A percentile compares a stretch with the other conserved stretches of the same genome.
Conservation (phyloP, 2,329 filamentous ascomycete genomes). For the Nemania sp. region DNA sequence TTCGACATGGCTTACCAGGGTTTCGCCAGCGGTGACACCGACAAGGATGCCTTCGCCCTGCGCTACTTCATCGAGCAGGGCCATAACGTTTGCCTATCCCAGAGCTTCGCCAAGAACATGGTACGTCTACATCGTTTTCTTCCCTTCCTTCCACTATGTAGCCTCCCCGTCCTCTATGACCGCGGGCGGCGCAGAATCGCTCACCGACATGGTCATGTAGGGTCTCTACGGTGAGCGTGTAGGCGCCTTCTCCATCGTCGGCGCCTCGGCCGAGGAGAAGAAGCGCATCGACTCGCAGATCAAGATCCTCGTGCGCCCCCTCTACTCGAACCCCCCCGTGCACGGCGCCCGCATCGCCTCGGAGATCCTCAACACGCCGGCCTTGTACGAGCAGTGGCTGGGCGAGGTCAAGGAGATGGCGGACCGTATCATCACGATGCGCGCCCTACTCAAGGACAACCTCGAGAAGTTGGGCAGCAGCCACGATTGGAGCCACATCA, state of each 20-base stretch:
- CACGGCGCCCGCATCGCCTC: constrained; percentile 95
- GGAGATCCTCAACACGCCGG: constrained; percentile 87
- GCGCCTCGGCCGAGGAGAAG: constrained; percentile 87
- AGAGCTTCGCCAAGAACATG: constrained; percentile 99
- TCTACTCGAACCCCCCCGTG: constrained; percentile 98
- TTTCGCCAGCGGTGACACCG: constrained; percentile 91
- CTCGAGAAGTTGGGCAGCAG: constrained; percentile 94
- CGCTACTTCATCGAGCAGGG: constrained; percentile 94
- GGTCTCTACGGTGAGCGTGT: constrained; percentile 99
- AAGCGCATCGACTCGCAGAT: constrained; percentile 96
- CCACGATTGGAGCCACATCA: constrained; percentile 99
- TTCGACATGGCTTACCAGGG: constrained; percentile 99
- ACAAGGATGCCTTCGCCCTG: constrained; percentile 93
- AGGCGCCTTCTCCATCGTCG: constrained; percentile 94
- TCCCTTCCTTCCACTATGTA: no score
- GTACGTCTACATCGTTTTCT: constrained; percentile 57
- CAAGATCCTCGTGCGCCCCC: constrained; percentile 95
- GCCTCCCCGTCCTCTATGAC: background rate
- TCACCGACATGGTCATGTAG: constrained; percentile 55
- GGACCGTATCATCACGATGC: constrained; percentile 99
- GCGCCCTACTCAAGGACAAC: constrained; percentile 91
- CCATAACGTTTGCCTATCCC: constrained; percentile 86
- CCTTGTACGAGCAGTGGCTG: constrained; percentile 93
- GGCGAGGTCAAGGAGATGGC: constrained; percentile 98
- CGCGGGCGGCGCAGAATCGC: background rate